Base-by-base conservation (phyloP, 2,329 filamentous ascomycete genomes). In the Domatiomyces globalis region DNA sequence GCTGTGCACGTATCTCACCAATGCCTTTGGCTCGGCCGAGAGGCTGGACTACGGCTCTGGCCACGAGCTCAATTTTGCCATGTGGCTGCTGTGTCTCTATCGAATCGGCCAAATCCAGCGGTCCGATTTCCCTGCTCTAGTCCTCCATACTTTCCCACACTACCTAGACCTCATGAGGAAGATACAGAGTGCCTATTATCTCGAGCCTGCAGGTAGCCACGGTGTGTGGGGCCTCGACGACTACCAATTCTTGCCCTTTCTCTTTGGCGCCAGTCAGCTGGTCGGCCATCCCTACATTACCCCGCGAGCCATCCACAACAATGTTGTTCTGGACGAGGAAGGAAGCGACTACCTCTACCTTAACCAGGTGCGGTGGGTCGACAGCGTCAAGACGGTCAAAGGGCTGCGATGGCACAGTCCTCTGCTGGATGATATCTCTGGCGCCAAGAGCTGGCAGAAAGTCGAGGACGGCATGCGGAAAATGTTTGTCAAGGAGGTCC, bases 141-240 rank as follows among this genome's bases (percentile, higher is more conserved):
- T 87, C 1, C 78, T 96, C 46, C 73, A 78, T 51, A 79, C 95
- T 51, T 95, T 96, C 65, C 74, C 79, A 29, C 80, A 81, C 49
- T 98, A 98, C 65, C 79, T 98, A 45, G 70, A 73, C 48, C 74
- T 96, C 51, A 95, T 96, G 88, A 87, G 89, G 50, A 74, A 78
- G 20, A 77, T 96, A 15, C 92, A 98, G 67, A 82, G 81, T 56
- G 87, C 87, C 2, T 98, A 98, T 70, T 98, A 98, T 63, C 81
- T 98, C 48, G 92, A 98, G 63, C 92, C 92, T 1, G 92, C 92
- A 0, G 92, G 92, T 12, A 95, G 90, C 0, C 92, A 98, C 66
- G 92, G 92, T 43, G 92, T 98, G 20, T 98, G 92, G 92, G 92
- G 92, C 17, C 73, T 98, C 1, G 92, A 98, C 63, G 92, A 98